phyloP scores from a whole-genome alignment of 192 early-diverging fungal species.

The Coemansia sp. region DNA sequence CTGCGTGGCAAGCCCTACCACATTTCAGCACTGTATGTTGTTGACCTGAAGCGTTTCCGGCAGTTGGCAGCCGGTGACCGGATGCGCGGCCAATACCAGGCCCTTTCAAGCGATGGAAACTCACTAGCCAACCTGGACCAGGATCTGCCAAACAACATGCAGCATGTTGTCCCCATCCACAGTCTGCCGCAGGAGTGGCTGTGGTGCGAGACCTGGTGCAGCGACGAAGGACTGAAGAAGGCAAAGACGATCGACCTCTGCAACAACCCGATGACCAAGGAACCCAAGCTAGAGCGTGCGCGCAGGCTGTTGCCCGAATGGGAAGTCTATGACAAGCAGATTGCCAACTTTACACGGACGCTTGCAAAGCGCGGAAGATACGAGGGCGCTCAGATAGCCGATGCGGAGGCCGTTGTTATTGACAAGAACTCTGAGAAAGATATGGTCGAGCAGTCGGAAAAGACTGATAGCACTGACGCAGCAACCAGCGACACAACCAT shows the following conservation, averaged over 20 bases:
- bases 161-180: constrained; percentile 85
- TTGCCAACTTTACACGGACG: constrained; percentile 51
- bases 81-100: constrained; percentile 90
- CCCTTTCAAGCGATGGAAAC: constrained; percentile 79
- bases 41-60: constrained; percentile 92
- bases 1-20: constrained; percentile 89
- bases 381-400: constrained; percentile 44
- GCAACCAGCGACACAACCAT: neutral
- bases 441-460: neutral
- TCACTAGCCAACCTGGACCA: constrained; percentile 96
- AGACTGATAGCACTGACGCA: neutral
- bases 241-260: constrained; percentile 99
- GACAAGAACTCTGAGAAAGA: constrained; percentile 13
- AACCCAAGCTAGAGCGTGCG: constrained; percentile 96
- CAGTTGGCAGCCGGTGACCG: constrained; percentile 92
- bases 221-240: constrained; percentile 72
- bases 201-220: constrained; percentile 99
- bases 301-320: constrained; percentile 92
- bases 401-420: constrained; percentile 43
- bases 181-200: constrained; percentile 97
- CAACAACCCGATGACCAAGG: constrained; percentile 98
- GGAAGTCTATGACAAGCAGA: constrained; percentile 78
- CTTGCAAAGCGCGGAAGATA: constrained; percentile 39
- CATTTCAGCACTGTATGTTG: constrained; percentile 93
- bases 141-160: constrained; percentile 98